Evolutionary conservation across 2,329 filamentous ascomycete genomes (phyloP), one percentile per base, ranked within the genome.

Genomic region (Periconia macrospinosa): DNA sequence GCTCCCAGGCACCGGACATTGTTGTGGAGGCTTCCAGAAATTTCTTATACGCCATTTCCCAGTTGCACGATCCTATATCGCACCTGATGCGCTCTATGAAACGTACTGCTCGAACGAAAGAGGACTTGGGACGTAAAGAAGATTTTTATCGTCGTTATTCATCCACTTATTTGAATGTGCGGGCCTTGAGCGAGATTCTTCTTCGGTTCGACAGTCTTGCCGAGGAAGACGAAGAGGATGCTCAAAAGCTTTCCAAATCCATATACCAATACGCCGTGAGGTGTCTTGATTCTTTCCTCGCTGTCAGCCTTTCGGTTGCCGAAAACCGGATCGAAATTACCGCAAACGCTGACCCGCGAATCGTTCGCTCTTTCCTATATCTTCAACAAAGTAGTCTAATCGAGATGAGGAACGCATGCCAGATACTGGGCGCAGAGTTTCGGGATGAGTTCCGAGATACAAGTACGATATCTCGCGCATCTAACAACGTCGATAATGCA

Each of bases 371-470:
- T 15, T 75, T 86, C 42, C 78, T 87, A 71, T 76, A 85, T 35
- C 78, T 84, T 57, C 78, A 86, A 35, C 85, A 84, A 60, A 80
- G 81, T 45, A 82, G 83, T 56, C 67, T 85, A 46, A 71, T 84
- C 44, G 85, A 87, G 66, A 75, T 85, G 54, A 81, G 82, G 47
- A 86, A 86, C 65, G 81, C 83, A 41, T 84, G 82, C 63, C 73
- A 76, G 19, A 75, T 78, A 49, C 74, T 86, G 47, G 79, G 80
- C 14, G 70, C 69, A 6, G 66, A 72, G 20, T 74, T 73, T 57
- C 68, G 62, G 41, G 67, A 70, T 15, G 66, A 72, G 27, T 74
- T 73, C 57, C 68, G 62, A 41, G 67, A 70, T 14, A 56, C 59
- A 8, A 56, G 62, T n/a, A 42, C 48, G 30, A 43, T 50, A 20